Base-by-base conservation (phyloP, 73 alveolate species). In the Stentor coeruleus region DNA sequence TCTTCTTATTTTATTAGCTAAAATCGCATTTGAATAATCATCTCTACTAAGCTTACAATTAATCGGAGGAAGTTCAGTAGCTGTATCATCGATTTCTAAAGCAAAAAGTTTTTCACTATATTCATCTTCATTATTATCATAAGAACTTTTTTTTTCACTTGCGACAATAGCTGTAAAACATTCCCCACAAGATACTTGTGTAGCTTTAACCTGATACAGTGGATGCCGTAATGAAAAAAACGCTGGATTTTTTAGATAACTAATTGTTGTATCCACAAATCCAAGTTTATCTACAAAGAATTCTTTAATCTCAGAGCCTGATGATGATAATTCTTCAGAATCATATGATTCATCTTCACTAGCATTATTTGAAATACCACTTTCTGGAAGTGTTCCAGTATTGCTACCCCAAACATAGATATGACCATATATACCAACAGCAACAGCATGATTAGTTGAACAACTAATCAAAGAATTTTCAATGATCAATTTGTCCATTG, bases 131-230 rank as follows among this genome's bases (percentile, higher is more conserved):
- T 49, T 20, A 6, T 6, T 6, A 6, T 11, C 6, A 20, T 49
- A 6, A 6, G 6, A 20, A 49, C 26, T 20, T 2, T 11, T 40
- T 66, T 66, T 66, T 66, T 66, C 79, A 14, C 33, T 33, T 26
- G 40, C 79, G 37, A 66, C 41, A 66, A 66, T 33, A 2, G 40
- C n/a, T 11, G 79, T 66, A 33, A 66, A 66, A 33, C 33, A 28
- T 37, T 26, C 49, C 0, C 42, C 79, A 66, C 79, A 66, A 15
- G 79, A 37, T 20, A 66, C 79, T 66, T 66, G 79, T 1, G n/a
- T 15, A 66, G 79, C 79, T 20, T 11, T 20, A 33, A 66, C 33
- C n/a, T 66, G 42, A 31, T 66, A 66, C n/a, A 66, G 49, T 20
- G n/a, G 40, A 33, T 66, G 79, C 33, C 33, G n/a, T 26, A 66